Evolutionary conservation across 768 basidiomycete genomes (phyloP), one percentile per base, ranked within the genome.

Genomic region (Psilocybe cubensis): DNA sequence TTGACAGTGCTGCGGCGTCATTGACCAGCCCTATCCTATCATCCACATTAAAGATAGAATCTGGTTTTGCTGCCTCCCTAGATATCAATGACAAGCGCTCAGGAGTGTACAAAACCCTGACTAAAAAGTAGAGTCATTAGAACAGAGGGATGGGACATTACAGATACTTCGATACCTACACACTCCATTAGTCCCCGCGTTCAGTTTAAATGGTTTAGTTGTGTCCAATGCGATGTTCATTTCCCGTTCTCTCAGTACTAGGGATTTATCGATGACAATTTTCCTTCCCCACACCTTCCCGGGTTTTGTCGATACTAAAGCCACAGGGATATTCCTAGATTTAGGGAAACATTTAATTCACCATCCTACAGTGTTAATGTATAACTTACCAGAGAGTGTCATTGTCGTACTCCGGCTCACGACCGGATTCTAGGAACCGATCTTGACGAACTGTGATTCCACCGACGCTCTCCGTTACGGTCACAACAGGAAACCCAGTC

Each of bases 21-120:
- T 89, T 83, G 20, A 96, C 84, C 25, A 99, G 79, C 17, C 96
- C 96, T 63, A 98, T 88, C 20, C 92, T 84, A 68, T 99, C 96
- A 54, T 92, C 87, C 57, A 94, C 74, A 1, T 88, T 81, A 75
- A 96, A 94, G 7, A 82, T 71, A 3, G 84, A 83, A 54, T 84
- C 73, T 11, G 74, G 65, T 66, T 83, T 86, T 17, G 86, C 82
- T 1, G 92, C 94, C 67, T 95, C 92, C 18, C 77, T 71, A 4
- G 91, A 94, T 57, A 98, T 91, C 67, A 84, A 85, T 24, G 79
- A 78, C 11, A 97, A 79, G 47, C 92, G 82, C 61, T 91, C 89
- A 23, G 91, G 83, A 8, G 88, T 81, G 75, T 99, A 99, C 25
- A 90, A 74, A 18, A 96, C 94, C 28, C 95, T 91, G 72, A 88